Conservation (phyloP, 2,329 filamentous ascomycete genomes). For the Cladosporium oxysporum region DNA sequence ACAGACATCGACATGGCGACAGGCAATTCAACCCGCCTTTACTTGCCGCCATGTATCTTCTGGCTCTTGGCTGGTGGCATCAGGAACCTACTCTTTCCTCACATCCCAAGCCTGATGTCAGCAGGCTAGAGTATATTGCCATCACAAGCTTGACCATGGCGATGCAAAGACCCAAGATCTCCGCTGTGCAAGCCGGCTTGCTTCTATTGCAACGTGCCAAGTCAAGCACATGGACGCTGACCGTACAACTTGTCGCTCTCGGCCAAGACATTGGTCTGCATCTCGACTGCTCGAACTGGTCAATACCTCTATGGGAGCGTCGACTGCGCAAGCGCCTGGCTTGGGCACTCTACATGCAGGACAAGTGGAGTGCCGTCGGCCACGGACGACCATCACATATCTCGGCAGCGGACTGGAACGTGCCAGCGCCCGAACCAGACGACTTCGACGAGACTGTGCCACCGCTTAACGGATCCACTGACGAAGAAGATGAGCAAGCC, state of each 20-base stretch:
- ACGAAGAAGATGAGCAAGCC: slow-evolving; percentile 62
- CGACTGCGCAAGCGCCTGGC: slow-evolving; percentile 81
- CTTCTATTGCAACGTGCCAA: slow-evolving; percentile 74
- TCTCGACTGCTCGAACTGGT: slow-evolving; percentile 83
- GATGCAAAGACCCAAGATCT: slow-evolving; percentile 79
- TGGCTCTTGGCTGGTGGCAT: slow-evolving; percentile 88
- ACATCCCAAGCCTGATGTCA: slow-evolving; percentile 69
- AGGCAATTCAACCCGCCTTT: slow-evolving; percentile 74
- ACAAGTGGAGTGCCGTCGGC: slow-evolving; percentile 86
- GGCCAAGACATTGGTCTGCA: slow-evolving; percentile 87
- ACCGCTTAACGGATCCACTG: slow-evolving; percentile 34
- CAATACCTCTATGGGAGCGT: slow-evolving; percentile 84
- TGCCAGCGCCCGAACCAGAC: slow-evolving; percentile 62
- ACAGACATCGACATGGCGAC: slow-evolving; percentile 73
- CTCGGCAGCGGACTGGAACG: slow-evolving; percentile 72
- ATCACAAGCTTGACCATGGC: slow-evolving; percentile 72
- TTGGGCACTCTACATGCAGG: slow-evolving; percentile 92
- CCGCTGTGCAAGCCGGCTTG: slow-evolving; percentile 75
- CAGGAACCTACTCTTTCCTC: slow-evolving; percentile 67
- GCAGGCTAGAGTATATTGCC: slow-evolving; percentile 71
- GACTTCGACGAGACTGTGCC: slow-evolving; percentile 72
- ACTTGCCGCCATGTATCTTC: slow-evolving; percentile 77
- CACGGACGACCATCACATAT: slow-evolving; percentile 84
- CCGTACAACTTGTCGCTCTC: slow-evolving; percentile 82
- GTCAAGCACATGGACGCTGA: slow-evolving; percentile 79